Evolutionary conservation across 2,329 filamentous ascomycete species (phyloP), one percentile per base, ranked within the genome.

Genomic region (Cadophora sp.): DNA sequence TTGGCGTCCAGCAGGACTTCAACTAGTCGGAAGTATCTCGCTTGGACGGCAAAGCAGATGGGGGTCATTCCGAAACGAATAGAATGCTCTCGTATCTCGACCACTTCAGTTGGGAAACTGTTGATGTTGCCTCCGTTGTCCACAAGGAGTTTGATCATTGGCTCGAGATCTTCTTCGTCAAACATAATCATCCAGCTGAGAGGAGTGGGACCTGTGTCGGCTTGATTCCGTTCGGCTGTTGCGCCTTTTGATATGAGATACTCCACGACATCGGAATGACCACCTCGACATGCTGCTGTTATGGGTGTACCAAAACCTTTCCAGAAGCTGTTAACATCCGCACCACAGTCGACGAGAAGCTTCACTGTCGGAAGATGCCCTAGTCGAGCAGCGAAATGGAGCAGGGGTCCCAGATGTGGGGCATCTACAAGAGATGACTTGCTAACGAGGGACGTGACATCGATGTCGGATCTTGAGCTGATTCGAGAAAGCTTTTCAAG

Each of bases 201-300:
- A 3, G 47, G 20, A 48, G 11, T 18, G 20, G 47, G 47, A 6
- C 47, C 47, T 11, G 8, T 24, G 47, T 48, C 47, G 4, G n/a
- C 8, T 24, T 14, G 20, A 48, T 22, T 14, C n/a, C n/a, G n/a
- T 14, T 48, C 47, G n/a, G 47, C 47, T 48, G 20, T 48, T 24
- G 20, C 47, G 6, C 47, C 47, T 8, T 24, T 22, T 48, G 47
- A 48, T 5, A 56, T n/a, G 5, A 56, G 53, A 36, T n/a, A 39
- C 7, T 20, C 18, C 30, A 39, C 53, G 16, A 56, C 53, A 36
- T 56, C 53, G 3, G 33, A 20, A 56, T 56, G 16, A 3, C 53
- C 53, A 3, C 27, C 53, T 56, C 53, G 53, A 39, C 53, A 56
- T 56, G 33, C 53, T n/a, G 53, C n/a, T 56, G 30, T 56, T 5